phyloP scores from a whole-genome alignment of 306 rosid species.

The Ormosia emarginata region DNA sequence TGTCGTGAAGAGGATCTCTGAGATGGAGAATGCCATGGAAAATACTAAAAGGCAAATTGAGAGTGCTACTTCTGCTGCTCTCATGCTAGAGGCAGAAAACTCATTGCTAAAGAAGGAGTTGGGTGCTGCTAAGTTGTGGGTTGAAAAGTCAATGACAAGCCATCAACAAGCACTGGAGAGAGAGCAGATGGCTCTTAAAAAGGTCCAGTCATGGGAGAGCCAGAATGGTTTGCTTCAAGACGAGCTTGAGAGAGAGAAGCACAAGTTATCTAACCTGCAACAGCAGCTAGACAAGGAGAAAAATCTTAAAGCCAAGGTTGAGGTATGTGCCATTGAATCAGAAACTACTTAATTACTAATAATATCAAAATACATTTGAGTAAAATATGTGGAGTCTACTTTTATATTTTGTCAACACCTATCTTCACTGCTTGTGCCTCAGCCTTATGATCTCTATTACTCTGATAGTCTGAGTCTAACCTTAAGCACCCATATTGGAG shows the following conservation, averaged over 20 bases:
- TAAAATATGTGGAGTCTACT: not conserved
- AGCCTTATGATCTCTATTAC: not conserved
- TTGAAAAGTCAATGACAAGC: constrained; percentile 31
- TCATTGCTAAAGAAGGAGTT: constrained; percentile 41
- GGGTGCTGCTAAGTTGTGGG: constrained; percentile 38
- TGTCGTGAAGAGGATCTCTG: constrained; percentile 51
- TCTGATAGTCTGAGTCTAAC: not conserved
- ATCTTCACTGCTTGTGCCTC: not conserved
- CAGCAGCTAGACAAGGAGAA: constrained; percentile 42
- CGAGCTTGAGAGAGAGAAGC: constrained; percentile 49
- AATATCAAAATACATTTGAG: not conserved
- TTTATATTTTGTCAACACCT: not conserved
- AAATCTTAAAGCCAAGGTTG: constrained; percentile 29
- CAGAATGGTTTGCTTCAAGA: constrained; percentile 39
- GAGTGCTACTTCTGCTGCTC: constrained; percentile 30
- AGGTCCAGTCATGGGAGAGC: constrained; percentile 43
- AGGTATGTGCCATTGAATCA: constrained; percentile 44
- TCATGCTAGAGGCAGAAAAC: constrained; percentile 39
- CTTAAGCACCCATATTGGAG: not conserved
- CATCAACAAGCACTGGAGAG: constrained; percentile 44
- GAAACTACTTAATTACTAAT: not conserved
- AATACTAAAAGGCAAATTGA: constrained; percentile 41
- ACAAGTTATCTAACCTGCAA: constrained; percentile 33
- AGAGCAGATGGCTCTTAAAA: constrained; percentile 39
- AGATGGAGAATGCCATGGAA: constrained; percentile 53